phyloP scores from a whole-genome alignment of 2,329 filamentous ascomycete genomes.

The Myriosclerotinia curreyana region DNA sequence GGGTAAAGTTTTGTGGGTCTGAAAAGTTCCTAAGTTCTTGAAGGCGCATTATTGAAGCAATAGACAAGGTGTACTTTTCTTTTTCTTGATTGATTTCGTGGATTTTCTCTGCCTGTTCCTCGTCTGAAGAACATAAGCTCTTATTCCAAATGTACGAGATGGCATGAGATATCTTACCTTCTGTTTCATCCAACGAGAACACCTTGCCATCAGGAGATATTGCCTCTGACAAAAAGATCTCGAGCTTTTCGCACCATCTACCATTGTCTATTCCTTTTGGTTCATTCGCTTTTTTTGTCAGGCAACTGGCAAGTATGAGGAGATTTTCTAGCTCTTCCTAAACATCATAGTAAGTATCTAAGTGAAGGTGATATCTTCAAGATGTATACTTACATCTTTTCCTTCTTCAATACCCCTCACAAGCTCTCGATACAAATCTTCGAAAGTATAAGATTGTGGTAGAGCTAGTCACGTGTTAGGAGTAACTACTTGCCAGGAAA shows the following conservation, averaged over 20 bases:
- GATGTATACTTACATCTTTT: conserved; percentile 20
- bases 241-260: conserved; percentile 26
- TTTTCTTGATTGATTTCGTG: conserved; percentile 21
- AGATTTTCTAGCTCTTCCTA: conserved; percentile 32
- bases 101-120: neutral
- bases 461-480: conserved; percentile 16
- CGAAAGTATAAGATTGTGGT: neutral
- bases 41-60: conserved; percentile 25
- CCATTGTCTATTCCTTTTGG: conserved; percentile 24
- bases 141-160: neutral
- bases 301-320: conserved; percentile 32
- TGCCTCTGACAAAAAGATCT: conserved; percentile 29
- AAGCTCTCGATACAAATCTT: conserved; percentile 24
- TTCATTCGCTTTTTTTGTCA: conserved; percentile 23
- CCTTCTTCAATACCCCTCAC: neutral
- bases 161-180: conserved; percentile 25
- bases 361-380: accelerated
- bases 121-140: neutral
- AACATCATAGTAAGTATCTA: neutral
- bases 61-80: conserved; percentile 27
- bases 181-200: conserved; percentile 30
- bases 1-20: conserved; percentile 20
- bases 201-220: conserved; percentile 32
- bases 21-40: neutral
- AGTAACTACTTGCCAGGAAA: neutral